These are phyloP conservation scores for Trichodelitschia bisporula DNA, from an alignment of 495 filamentous ascomycete species.

Conservation along the genomic window DNA sequence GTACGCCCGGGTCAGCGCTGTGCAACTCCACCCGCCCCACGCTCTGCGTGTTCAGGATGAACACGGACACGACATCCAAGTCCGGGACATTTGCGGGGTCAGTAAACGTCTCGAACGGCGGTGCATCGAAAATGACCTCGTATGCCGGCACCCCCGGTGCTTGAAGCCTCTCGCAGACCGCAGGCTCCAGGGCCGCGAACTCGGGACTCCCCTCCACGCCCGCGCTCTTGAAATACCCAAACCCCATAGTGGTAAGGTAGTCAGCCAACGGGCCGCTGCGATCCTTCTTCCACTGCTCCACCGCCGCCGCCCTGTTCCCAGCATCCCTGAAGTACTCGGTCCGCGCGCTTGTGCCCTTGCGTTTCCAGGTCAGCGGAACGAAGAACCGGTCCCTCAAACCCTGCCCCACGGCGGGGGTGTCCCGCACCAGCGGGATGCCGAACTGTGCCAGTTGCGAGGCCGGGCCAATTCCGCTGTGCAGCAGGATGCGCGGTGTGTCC, in stretches of 20 bases:
- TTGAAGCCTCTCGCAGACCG: neutral
- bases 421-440: constrained; percentile 7
- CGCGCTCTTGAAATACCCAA: neutral
- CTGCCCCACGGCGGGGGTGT: constrained; percentile 8
- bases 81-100: neutral
- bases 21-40: neutral
- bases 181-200: neutral
- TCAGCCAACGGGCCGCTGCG: neutral
- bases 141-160: neutral
- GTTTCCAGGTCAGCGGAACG: neutral
- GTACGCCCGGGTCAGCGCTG: neutral
- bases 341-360: neutral
- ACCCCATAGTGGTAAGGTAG: neutral
- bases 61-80: neutral
- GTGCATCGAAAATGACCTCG: neutral
- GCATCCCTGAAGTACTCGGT: neutral
- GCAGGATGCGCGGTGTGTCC: constrained; percentile 7
- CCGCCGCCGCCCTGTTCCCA: neutral
- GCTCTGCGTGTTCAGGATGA: neutral
- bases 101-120: neutral
- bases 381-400: constrained; percentile 1
- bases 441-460: constrained; percentile 3
- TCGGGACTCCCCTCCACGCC: neutral
- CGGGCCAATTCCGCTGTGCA: constrained; percentile 10
- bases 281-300: neutral